Percentiles rank a stretch among this genome's conserved stretches.
Evolutionary conservation across 2,329 filamentous ascomycete genomes (phyloP).

Genomic region (Beauveria sp.): DNA sequence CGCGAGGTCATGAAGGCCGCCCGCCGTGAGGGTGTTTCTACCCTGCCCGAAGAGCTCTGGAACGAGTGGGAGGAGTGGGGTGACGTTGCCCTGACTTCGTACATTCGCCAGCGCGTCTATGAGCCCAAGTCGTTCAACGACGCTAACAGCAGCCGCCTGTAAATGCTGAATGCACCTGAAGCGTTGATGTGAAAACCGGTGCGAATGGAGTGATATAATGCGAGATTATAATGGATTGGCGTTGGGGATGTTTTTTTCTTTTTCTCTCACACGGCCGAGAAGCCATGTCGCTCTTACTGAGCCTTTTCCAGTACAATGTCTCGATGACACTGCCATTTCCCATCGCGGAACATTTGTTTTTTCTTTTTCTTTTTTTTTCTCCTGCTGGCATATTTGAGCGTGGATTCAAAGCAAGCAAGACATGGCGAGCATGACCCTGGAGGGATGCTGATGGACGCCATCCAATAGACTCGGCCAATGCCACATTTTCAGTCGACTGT

Average conservation of each 20-base stretch:
- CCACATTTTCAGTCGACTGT: not conserved
- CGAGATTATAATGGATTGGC: slow-evolving; percentile 6
- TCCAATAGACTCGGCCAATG: slow-evolving; percentile 5
- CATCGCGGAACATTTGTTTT: not conserved
- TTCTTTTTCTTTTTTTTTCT: not conserved
- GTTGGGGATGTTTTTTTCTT: not conserved
- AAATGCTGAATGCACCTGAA: not conserved
- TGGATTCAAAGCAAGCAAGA: slow-evolving; percentile 2
- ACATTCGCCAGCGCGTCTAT: slow-evolving; percentile 54
- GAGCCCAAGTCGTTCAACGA: slow-evolving; percentile 43
- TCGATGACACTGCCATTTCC: not conserved
- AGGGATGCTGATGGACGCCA: not conserved
- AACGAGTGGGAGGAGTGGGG: slow-evolving; percentile 67
- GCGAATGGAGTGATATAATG: not conserved
- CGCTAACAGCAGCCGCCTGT: slow-evolving; percentile 26
- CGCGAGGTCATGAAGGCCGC: slow-evolving; percentile 91
- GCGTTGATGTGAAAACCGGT: not conserved
- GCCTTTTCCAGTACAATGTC: not conserved
- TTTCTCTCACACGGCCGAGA: not conserved
- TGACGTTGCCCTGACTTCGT: slow-evolving; percentile 52
- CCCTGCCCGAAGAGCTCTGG: slow-evolving; percentile 60
- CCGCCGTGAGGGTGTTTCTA: slow-evolving; percentile 70
- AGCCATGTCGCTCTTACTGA: not conserved
- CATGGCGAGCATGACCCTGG: not conserved
- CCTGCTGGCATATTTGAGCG: slow-evolving; percentile 8